Evolutionary conservation across 2,329 filamentous ascomycete species (phyloP).

Genomic region (Cryphonectria parasitica): DNA sequence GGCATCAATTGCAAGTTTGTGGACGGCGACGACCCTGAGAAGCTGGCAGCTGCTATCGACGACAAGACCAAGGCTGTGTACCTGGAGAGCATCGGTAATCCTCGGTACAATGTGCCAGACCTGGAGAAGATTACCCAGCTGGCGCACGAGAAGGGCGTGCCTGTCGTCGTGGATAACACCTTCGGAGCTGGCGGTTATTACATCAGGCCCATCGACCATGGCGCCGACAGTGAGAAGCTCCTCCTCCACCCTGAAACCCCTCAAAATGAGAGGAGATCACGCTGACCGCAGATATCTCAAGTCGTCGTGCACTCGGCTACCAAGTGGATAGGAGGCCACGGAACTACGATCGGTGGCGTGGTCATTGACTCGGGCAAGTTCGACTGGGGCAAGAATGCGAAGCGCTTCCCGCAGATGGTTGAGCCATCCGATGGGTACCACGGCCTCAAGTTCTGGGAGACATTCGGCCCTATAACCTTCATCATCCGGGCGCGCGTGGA

Average conservation of each 20-base stretch:
- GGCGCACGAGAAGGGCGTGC: slow-evolving; percentile 71
- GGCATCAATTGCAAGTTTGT: slow-evolving; percentile 90
- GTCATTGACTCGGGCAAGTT: slow-evolving; percentile 90
- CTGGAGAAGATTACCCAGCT: slow-evolving; percentile 84
- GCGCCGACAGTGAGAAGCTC: slow-evolving; percentile 66
- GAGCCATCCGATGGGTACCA: slow-evolving; percentile 90
- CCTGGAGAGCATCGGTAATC: slow-evolving; percentile 92
- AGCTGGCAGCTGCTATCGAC: slow-evolving; percentile 82
- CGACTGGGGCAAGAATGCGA: slow-evolving; percentile 84
- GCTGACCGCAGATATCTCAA: slow-evolving; percentile 9
- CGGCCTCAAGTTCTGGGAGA: slow-evolving; percentile 92
- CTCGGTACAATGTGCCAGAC: slow-evolving; percentile 89
- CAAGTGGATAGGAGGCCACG: slow-evolving; percentile 97
- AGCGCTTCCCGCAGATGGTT: slow-evolving; percentile 89
- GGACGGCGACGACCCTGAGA: slow-evolving; percentile 75
- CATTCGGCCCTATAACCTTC: slow-evolving; percentile 81
- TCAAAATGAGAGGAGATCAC: not conserved
- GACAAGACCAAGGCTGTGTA: slow-evolving; percentile 93
- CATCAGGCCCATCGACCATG: slow-evolving; percentile 82
- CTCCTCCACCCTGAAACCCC: not conserved
- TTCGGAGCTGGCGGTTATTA: slow-evolving; percentile 94
- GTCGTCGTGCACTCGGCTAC: slow-evolving; percentile 90
- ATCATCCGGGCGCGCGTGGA: slow-evolving; percentile 87
- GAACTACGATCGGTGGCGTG: slow-evolving; percentile 86
- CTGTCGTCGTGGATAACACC: slow-evolving; percentile 84